These are phyloP conservation scores for Cyclotella baltica DNA, from an alignment of 108 stramenopile genomes.

Conservation along the genomic window DNA sequence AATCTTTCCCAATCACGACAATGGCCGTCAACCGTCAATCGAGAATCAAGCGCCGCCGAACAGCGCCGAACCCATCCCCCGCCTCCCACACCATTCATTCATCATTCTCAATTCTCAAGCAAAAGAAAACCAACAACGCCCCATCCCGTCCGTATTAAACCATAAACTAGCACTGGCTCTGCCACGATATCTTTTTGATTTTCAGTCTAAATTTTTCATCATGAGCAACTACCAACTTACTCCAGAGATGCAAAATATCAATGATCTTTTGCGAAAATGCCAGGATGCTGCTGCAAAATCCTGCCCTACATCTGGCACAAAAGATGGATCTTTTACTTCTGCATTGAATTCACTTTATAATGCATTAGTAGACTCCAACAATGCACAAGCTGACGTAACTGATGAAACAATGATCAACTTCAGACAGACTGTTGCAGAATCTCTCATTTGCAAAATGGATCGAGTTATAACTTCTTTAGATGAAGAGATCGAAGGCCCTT, in stretches of 20 bases:
- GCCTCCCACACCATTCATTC: too few species aligned
- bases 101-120: too few species aligned
- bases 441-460: constrained; percentile 29
- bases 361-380: background rate
- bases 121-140: background rate
- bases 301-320: background rate
- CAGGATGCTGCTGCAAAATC: constrained; percentile 1
- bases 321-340: background rate
- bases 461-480: constrained; percentile 44
- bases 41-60: too few species aligned
- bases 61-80: too few species aligned
- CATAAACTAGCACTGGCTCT: background rate
- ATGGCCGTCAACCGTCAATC: too few species aligned
- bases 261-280: constrained; percentile 21
- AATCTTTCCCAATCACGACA: too few species aligned
- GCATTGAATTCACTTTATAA: constrained; percentile 3
- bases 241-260: constrained; percentile 11
- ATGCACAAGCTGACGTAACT: background rate
- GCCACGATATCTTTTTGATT: too few species aligned
- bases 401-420: background rate
- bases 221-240: background rate
- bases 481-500: constrained; percentile 45
- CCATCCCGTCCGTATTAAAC: background rate
- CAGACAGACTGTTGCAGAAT: constrained; percentile 12
- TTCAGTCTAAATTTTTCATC: background rate